Percentiles rank a stretch among this genome's conserved stretches.
Evolutionary conservation across 2,329 filamentous ascomycete genomes (phyloP).

Genomic region (Chaetomium strumarium): DNA sequence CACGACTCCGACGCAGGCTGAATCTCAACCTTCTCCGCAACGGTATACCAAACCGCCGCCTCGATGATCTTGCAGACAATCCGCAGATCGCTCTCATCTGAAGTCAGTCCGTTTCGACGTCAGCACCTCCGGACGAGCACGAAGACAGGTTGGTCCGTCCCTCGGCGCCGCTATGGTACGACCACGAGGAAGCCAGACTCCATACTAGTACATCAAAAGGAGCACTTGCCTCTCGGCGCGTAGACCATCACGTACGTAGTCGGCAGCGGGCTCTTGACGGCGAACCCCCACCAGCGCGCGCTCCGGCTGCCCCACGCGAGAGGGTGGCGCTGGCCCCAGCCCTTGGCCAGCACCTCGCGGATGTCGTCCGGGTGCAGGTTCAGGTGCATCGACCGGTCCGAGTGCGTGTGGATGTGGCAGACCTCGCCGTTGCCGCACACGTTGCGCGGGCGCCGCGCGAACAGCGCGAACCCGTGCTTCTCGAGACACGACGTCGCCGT

Average conservation of each 20-base stretch:
- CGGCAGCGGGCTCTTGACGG: slow-evolving; percentile 64
- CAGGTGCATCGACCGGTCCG: slow-evolving; percentile 72
- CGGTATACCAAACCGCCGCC: slow-evolving; percentile 65
- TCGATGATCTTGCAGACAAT: slow-evolving; percentile 64
- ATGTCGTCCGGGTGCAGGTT: slow-evolving; percentile 76
- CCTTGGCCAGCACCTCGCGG: slow-evolving; percentile 61
- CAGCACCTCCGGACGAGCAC: not conserved
- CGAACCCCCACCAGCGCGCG: slow-evolving; percentile 59
- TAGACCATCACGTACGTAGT: slow-evolving; percentile 76
- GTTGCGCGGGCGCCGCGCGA: slow-evolving; percentile 59
- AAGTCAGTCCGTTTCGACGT: not conserved
- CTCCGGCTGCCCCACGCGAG: slow-evolving; percentile 51
- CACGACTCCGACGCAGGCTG: not conserved
- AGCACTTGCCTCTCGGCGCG: slow-evolving; percentile 55
- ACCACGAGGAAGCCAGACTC: not conserved
- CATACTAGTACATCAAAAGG: too few relatives aligned
- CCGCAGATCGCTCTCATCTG: slow-evolving; percentile 59
- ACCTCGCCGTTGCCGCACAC: slow-evolving; percentile 74
- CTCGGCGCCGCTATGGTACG: not conserved
- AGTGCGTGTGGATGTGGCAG: slow-evolving; percentile 66
- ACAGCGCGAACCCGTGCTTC: slow-evolving; percentile 74
- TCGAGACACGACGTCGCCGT: slow-evolving; percentile 71
- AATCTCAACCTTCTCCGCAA: slow-evolving; percentile 39
- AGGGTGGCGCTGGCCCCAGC: slow-evolving; percentile 71
- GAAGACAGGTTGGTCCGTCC: not conserved